These are phyloP conservation scores for Elsinoe necatrix DNA, from an alignment of 2,329 filamentous ascomycete species.

Conservation along the genomic window DNA sequence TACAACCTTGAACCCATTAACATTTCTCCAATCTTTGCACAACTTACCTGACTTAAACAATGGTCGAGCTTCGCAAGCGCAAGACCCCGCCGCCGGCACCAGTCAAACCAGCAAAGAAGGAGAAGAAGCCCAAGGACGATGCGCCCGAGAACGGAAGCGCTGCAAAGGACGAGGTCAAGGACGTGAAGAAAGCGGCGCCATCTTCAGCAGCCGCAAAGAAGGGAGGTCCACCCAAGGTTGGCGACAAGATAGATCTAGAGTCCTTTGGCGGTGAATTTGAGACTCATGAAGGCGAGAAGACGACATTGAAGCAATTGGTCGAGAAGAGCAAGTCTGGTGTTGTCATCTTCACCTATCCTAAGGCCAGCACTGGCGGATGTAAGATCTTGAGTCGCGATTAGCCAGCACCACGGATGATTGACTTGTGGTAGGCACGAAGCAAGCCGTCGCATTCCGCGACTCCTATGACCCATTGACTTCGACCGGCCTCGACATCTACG, in stretches of 20 bases:
- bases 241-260: constrained; percentile 46
- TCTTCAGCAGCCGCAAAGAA: constrained; percentile 14
- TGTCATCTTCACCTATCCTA: constrained; percentile 91
- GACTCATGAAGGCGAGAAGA: constrained; percentile 75
- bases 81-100: constrained; percentile 47
- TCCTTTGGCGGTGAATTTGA: constrained; percentile 62
- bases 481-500: constrained; percentile 78
- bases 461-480: constrained; percentile 65
- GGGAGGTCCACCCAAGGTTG: constrained; percentile 32
- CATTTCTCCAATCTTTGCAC: no score
- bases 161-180: constrained; percentile 25
- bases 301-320: constrained; percentile 69
- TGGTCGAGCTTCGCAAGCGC: constrained; percentile 56
- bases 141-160: constrained; percentile 25
- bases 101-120: constrained; percentile 41
- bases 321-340: constrained; percentile 77
- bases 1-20: not conserved
- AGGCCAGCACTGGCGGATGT: constrained; percentile 91
- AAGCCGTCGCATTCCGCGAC: constrained; percentile 91
- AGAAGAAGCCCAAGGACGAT: constrained; percentile 28
- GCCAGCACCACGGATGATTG: not conserved
- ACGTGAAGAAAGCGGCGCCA: constrained; percentile 16
- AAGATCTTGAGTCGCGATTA: constrained; percentile 41
- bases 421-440: constrained; percentile 65
- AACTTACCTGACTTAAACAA: constrained; percentile 20